Evolutionary conservation across 805 yeast species (phyloP).

Genomic region (Isabelozyma heimii): DNA sequence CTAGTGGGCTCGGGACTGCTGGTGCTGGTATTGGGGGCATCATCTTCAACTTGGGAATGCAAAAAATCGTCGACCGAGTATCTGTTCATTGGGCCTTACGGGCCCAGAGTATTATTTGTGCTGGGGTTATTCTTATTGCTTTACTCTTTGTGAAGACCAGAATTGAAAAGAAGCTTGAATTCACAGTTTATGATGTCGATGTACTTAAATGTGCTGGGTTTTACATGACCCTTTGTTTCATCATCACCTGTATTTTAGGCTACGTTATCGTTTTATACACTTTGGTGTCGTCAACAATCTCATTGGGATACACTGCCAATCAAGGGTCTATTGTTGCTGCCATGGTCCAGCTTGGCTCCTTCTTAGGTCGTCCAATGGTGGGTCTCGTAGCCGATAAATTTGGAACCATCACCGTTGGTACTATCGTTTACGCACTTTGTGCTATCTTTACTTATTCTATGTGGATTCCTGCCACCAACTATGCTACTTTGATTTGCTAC

Average conservation of each 20-base stretch:
- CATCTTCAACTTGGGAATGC: conserved; percentile 41
- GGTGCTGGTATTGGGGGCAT: conserved; percentile 51
- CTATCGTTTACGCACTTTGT: conserved; percentile 12
- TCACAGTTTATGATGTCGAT: conserved; percentile 31
- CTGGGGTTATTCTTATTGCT: conserved; percentile 10
- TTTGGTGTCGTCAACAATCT: conserved; percentile 54
- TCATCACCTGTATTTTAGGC: conserved; percentile 48
- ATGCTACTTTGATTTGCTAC: conserved; percentile 47
- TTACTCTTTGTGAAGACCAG: conserved; percentile 6
- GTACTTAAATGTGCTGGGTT: conserved; percentile 38
- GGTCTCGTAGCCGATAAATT: conserved; percentile 46
- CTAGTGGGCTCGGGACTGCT: conserved; percentile 37
- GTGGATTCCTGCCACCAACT: conserved; percentile 45
- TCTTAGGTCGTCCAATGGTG: conserved; percentile 48
- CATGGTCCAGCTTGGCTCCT: conserved; percentile 54
- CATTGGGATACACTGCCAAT: conserved; percentile 48
- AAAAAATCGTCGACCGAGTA: conserved; percentile 28
- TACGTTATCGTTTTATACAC: conserved; percentile 54
- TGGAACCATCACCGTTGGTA: conserved; percentile 46
- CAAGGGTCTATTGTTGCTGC: conserved; percentile 55
- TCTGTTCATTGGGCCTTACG: conserved; percentile 45
- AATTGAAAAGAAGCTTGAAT: conserved; percentile 10
- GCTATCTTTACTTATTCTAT: conserved; percentile 19
- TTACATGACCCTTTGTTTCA: conserved; percentile 36
- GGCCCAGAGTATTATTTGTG: conserved; percentile 34